Evolutionary conservation across 257 asterid species (phyloP).

Genomic region (Eucommia ulmoides): DNA sequence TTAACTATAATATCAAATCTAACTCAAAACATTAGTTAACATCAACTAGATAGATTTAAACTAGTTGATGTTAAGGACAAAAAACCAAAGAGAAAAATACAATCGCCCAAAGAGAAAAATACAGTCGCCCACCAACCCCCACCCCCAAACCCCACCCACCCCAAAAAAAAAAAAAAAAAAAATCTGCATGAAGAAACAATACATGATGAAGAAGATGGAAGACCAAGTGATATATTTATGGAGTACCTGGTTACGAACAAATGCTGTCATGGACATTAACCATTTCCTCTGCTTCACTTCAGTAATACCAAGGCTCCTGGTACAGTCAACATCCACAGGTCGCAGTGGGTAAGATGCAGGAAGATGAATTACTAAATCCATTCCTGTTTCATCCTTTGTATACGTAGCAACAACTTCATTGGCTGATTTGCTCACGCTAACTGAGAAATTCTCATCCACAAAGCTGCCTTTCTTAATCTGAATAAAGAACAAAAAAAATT

Average conservation of each 20-base stretch:
- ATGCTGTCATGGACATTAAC: slow-evolving; percentile 87
- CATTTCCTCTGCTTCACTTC: slow-evolving; percentile 89
- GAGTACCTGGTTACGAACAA: slow-evolving; percentile 90
- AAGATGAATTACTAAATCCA: slow-evolving; percentile 93
- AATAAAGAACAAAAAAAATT: too few species aligned
- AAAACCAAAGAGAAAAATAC: too few species aligned
- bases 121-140: too few species aligned
- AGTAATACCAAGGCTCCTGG: slow-evolving; percentile 90
- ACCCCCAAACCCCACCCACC: too few species aligned
- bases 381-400: slow-evolving; percentile 90
- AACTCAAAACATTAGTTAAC: too few species aligned
- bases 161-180: too few species aligned
- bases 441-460: slow-evolving; percentile 80
- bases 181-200: too few species aligned
- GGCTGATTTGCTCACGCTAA: slow-evolving; percentile 88
- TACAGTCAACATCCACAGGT: slow-evolving; percentile 84
- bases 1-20: too few species aligned
- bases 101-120: too few species aligned
- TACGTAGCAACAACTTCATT: slow-evolving; percentile 96
- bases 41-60: too few species aligned
- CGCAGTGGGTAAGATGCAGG: slow-evolving; percentile 92
- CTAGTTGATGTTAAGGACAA: too few species aligned
- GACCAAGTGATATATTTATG: slow-evolving; percentile 3
- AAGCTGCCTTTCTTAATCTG: slow-evolving; percentile 81
- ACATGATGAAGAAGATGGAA: too few species aligned